A percentile compares a stretch with the other conserved stretches of the same genome.
phyloP scores from a whole-genome alignment of 805 yeast genomes.

The Kuraishia ogatae region DNA sequence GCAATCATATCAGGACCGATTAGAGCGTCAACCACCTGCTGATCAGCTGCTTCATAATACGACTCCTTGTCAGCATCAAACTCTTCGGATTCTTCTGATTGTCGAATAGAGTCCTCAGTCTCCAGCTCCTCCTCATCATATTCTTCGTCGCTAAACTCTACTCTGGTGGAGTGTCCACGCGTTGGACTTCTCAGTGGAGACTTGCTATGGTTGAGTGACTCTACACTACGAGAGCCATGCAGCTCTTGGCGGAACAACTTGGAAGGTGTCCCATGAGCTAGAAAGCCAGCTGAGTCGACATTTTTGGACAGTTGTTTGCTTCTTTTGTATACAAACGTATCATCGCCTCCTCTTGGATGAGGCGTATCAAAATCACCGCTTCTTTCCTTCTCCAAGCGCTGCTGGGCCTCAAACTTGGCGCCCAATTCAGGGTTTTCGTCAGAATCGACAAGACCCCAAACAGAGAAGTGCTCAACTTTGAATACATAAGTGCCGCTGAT shows the following conservation, averaged over 20 bases:
- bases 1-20: conserved; percentile 30
- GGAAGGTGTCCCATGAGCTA: background rate
- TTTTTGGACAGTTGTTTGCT: background rate
- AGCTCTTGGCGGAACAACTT: background rate
- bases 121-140: conserved; percentile 11
- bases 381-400: conserved; percentile 9
- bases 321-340: background rate
- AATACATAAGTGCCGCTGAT: conserved; percentile 70
- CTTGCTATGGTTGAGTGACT: conserved; percentile 5
- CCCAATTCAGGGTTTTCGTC: conserved; percentile 43
- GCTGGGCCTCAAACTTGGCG: conserved; percentile 19
- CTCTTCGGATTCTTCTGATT: conserved; percentile 1
- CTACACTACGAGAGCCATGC: conserved; percentile 13
- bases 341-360: background rate
- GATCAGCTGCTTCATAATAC: background rate
- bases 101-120: conserved; percentile 6
- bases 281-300: background rate
- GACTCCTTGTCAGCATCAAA: background rate
- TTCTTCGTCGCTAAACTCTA: conserved; percentile 4
- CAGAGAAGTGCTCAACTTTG: conserved; percentile 83
- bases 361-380: background rate
- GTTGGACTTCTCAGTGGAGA: conserved; percentile 4
- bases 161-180: background rate
- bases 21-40: conserved; percentile 5
- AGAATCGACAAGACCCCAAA: conserved; percentile 83